Evolutionary conservation across 1,284 basidiomycete species (phyloP).

Genomic region (Gymnopus androsaceus): DNA sequence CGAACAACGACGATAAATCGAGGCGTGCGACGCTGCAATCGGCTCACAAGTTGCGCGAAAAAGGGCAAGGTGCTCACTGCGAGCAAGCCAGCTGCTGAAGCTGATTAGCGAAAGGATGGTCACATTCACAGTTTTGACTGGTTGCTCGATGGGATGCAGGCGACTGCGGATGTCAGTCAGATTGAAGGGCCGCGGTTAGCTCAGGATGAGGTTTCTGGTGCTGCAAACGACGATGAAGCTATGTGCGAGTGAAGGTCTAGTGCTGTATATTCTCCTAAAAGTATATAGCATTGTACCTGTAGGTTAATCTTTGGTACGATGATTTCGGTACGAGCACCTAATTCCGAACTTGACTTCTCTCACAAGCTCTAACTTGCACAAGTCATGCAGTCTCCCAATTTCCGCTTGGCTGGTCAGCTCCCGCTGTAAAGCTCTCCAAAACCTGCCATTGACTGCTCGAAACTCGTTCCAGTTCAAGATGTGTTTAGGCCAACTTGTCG

Average conservation of each 20-base stretch:
- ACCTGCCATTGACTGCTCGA: constrained; percentile 31
- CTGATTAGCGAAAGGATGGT: constrained; percentile 87
- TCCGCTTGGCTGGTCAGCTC: constrained; percentile 51
- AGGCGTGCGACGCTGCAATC: constrained; percentile 83
- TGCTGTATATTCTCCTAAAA: constrained; percentile 5
- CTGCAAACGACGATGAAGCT: constrained; percentile 35
- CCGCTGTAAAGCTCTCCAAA: constrained; percentile 38
- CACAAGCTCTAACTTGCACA: too few species aligned
- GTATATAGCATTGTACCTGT: constrained; percentile 10
- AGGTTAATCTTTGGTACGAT: neutral
- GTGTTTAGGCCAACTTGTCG: constrained; percentile 71
- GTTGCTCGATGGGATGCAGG: constrained; percentile 78
- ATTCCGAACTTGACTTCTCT: neutral
- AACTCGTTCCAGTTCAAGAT: constrained; percentile 56
- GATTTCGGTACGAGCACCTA: neutral
- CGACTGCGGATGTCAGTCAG: constrained; percentile 66
- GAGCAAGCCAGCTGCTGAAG: constrained; percentile 90
- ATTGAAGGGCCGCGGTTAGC: constrained; percentile 48
- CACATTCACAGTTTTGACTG: constrained; percentile 72
- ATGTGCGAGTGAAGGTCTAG: constrained; percentile 39
- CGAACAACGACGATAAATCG: constrained; percentile 83
- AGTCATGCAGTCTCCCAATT: constrained; percentile 44
- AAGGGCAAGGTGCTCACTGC: constrained; percentile 78
- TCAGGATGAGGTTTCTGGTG: constrained; percentile 39
- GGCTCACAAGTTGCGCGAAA: constrained; percentile 85